Base-by-base conservation (phyloP, 2,329 filamentous ascomycete species). In the Myriosclerotinia scirpicola region DNA sequence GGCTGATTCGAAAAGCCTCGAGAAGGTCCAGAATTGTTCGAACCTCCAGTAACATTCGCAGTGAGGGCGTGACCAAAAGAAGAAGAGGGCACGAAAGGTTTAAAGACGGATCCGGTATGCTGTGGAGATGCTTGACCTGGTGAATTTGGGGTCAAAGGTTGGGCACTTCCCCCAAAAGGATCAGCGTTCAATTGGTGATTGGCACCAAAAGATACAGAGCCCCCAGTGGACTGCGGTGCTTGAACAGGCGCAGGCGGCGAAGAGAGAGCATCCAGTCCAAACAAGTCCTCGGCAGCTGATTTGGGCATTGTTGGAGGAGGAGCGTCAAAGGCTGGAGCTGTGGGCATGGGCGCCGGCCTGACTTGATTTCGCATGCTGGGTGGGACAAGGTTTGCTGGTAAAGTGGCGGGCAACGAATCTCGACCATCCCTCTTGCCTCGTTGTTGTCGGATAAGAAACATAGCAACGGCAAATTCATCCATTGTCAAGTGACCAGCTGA, bases 381-480 rank as follows among this genome's bases (percentile, higher is more conserved):
- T 15, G 95, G 95, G 40, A 98, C 85, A 50, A 98, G 81, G 71
- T 90, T 93, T 0, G 88, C 82, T 12, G 94, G 93, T 53, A 99
- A 80, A n/a, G 86, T 84, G 30, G 89, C 82, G 2, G 95, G 95
- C 42, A 98, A 79, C 38, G 86, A 81, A 52, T 79, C 80, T 42
- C 80, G 76, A 22, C 83, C 82, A 66, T 89, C 87, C 67, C 87
- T 87, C 69, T 88, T 90, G 70, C 85, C 90, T 64, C 93, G 86
- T 77, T 97, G 93, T 77, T 96, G 91, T 69, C 93, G 87, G 73
- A 99, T 97, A 61, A 99, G 83, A 76, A 96, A 96, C 93, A 99
- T 97, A 64, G 95, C 94, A 56, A 99, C 93, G 0, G 95, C 93
- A 76, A 99, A 99, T 73, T 97, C 93, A 72, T 99, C 95, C 73